These are phyloP conservation scores for Colletotrichum magnum DNA, from an alignment of 2,329 filamentous ascomycete genomes.

Conservation along the genomic window DNA sequence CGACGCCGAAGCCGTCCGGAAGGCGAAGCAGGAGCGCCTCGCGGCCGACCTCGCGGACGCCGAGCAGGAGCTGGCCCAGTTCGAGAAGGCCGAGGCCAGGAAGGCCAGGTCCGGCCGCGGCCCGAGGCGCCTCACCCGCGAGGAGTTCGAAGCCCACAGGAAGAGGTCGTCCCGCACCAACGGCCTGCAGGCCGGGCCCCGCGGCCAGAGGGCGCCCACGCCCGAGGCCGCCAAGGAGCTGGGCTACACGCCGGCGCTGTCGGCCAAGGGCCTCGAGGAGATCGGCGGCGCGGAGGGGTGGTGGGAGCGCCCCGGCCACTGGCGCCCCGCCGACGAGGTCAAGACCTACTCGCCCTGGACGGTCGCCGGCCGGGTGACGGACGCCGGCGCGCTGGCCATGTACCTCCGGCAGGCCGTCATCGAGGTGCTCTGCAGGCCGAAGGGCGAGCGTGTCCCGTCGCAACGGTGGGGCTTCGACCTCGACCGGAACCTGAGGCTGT, in stretches of 20 bases:
- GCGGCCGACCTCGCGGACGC: conserved; percentile 42
- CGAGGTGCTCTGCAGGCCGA: conserved; percentile 59
- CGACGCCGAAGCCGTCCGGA: conserved; percentile 49
- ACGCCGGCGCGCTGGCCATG: conserved; percentile 62
- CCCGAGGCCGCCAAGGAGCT: conserved; percentile 1
- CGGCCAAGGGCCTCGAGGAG: conserved; percentile 60
- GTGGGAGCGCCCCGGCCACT: conserved; percentile 70
- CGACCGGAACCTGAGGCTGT: conserved; percentile 44
- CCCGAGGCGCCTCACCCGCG: too few species aligned
- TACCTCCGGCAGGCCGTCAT: conserved; percentile 65
- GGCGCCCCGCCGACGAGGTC: conserved; percentile 60
- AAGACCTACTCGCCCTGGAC: conserved; percentile 53
- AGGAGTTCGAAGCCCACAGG: too few species aligned
- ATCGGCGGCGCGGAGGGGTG: conserved; percentile 63
- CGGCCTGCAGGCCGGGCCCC: too few species aligned
- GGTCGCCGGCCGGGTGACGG: conserved; percentile 55
- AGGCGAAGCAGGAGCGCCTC: conserved; percentile 50
- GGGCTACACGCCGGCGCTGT: conserved; percentile 63
- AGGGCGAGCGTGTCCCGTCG: too few species aligned
- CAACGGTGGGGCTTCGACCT: too few species aligned
- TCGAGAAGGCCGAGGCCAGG: neutral
- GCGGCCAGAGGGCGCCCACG: neutral
- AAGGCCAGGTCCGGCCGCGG: too few species aligned
- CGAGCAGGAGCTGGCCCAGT: conserved; percentile 41
- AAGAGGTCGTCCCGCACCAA: too few species aligned